A percentile compares a stretch with the other conserved stretches of the same genome.
Conservation (phyloP, 352 stramenopile genomes). For the Achlya hypogyna region DNA sequence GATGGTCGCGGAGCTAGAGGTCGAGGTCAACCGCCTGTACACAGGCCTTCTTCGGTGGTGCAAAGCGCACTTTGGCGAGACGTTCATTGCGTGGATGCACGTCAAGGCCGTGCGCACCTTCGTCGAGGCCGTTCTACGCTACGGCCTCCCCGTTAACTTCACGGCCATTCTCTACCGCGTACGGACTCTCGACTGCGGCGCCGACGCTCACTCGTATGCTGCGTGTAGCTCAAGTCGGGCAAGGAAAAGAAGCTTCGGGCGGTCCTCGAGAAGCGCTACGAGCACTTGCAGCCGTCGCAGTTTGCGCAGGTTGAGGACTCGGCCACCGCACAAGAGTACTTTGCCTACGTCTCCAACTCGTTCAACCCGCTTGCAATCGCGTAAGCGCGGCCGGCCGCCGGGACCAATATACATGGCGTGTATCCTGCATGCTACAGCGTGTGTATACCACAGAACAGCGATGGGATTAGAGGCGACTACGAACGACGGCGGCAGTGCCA, state of each 20-base stretch:
- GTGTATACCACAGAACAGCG: too few species aligned
- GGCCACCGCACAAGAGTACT: conserved; percentile 53
- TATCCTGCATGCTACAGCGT: too few species aligned
- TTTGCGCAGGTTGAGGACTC: conserved; percentile 74
- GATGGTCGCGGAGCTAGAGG: conserved; percentile 72
- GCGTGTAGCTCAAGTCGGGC: conserved; percentile 46
- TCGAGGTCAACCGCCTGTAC: conserved; percentile 91
- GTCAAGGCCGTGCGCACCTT: conserved; percentile 97
- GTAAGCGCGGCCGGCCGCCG: too few species aligned
- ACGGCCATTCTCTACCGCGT: conserved; percentile 76
- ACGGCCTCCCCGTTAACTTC: conserved; percentile 96
- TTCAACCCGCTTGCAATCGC: conserved; percentile 44
- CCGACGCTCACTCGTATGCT: conserved; percentile 1
- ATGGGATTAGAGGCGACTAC: conserved; percentile 37
- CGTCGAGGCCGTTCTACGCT: conserved; percentile 96
- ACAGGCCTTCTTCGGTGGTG: conserved; percentile 94
- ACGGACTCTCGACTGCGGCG: conserved; percentile 17
- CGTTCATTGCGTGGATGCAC: conserved; percentile 98
- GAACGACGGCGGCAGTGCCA: conserved; percentile 38
- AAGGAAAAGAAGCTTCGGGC: conserved; percentile 79
- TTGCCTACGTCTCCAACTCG: conserved; percentile 70
- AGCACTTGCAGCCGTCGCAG: conserved; percentile 71
- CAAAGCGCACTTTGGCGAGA: conserved; percentile 97
- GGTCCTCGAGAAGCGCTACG: conserved; percentile 78
- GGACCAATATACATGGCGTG: not conserved